Conservation (phyloP, 2,329 filamentous ascomycete species). For the Colletotrichum spaethianum region DNA sequence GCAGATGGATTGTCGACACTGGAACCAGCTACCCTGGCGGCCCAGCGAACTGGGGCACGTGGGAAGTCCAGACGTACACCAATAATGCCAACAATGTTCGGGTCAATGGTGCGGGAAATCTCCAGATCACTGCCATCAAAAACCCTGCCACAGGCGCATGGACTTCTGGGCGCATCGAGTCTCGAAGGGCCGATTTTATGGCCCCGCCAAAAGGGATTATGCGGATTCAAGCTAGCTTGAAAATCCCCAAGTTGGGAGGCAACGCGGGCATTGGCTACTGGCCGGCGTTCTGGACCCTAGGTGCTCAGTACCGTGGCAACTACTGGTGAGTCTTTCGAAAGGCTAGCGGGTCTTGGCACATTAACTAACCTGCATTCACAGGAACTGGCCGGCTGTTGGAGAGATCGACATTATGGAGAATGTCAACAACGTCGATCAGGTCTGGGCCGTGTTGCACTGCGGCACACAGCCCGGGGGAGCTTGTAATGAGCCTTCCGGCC, state of each 20-base stretch:
- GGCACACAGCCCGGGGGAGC: constrained; percentile 59
- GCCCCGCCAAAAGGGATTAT: constrained; percentile 51
- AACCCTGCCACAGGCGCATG: constrained; percentile 50
- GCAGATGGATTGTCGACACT: constrained; percentile 61
- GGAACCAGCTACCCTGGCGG: constrained; percentile 62
- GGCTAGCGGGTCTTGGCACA: constrained; percentile 59
- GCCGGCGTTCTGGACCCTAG: constrained; percentile 64
- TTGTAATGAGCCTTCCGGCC: constrained; percentile 66
- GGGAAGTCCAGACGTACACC: constrained; percentile 64
- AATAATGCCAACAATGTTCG: constrained; percentile 58
- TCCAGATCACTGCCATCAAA: constrained; percentile 61
- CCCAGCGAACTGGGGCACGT: constrained; percentile 61
- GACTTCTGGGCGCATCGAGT: constrained; percentile 63
- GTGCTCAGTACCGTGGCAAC: constrained; percentile 54
- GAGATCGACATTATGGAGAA: constrained; percentile 75
- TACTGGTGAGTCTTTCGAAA: constrained; percentile 49
- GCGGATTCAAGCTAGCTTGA: constrained; percentile 56
- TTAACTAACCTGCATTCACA: constrained; percentile 60
- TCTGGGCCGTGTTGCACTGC: constrained; percentile 68
- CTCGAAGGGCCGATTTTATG: constrained; percentile 51
- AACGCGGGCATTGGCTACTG: constrained; percentile 54
- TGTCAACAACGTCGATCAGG: constrained; percentile 71
- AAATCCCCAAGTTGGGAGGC: constrained; percentile 45
- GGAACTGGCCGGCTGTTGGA: constrained; percentile 58
- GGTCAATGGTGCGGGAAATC: constrained; percentile 62